Evolutionary conservation across 2,329 filamentous ascomycete genomes (phyloP).

Genomic region (Ophiostoma pallidulum): DNA sequence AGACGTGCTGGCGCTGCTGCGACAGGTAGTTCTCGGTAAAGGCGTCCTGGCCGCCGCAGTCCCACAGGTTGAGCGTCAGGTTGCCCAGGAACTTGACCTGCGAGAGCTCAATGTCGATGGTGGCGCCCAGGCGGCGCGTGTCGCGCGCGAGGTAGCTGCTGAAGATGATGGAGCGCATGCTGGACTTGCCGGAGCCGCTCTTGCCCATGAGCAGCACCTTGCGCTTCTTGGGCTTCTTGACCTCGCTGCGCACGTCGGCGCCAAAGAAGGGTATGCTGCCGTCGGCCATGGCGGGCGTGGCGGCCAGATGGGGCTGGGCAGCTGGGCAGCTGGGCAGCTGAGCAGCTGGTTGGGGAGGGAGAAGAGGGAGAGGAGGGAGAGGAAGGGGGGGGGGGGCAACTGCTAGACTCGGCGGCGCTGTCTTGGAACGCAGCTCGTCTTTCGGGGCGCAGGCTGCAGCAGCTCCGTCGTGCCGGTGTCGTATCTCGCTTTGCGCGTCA

Average conservation of each 20-base stretch:
- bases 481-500: too few species aligned
- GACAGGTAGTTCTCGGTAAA: constrained; percentile 99
- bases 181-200: constrained; percentile 93
- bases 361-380: too few species aligned
- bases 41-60: constrained; percentile 96
- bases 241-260: constrained; percentile 27
- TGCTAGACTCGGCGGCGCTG: too few species aligned
- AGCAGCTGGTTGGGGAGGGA: too few species aligned
- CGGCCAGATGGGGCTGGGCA: not conserved
- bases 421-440: too few species aligned
- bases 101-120: constrained; percentile 96
- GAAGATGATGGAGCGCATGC: constrained; percentile 98
- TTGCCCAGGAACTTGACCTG: constrained; percentile 99
- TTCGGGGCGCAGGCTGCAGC: too few species aligned
- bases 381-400: too few species aligned
- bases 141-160: constrained; percentile 98
- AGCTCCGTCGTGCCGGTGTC: too few species aligned
- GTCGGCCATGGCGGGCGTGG: constrained; percentile 4
- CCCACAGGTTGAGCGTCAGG: constrained; percentile 94
- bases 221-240: constrained; percentile 70
- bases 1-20: constrained; percentile 91
- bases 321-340: not conserved
- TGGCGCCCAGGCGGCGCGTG: constrained; percentile 84
- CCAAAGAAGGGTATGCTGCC: constrained; percentile 12
- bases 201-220: constrained; percentile 90